Conservation (phyloP, 331 rosid genomes). For the Dryas integrifolia region DNA sequence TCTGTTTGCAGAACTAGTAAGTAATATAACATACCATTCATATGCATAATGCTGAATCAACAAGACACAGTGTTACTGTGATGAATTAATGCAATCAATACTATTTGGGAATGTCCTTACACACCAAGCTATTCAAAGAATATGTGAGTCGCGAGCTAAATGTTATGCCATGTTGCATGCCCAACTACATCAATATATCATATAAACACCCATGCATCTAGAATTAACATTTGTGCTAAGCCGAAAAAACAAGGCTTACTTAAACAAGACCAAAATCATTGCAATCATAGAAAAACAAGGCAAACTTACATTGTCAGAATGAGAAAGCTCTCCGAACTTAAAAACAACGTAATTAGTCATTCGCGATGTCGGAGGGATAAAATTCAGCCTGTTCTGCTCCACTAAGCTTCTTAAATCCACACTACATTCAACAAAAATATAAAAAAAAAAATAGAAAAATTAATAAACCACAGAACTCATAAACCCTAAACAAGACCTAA, state of each 20-base stretch:
- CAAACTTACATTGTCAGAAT: conserved; percentile 46
- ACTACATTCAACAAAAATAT: conserved; percentile 36
- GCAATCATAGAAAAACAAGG: not conserved
- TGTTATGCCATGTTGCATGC: too few species aligned
- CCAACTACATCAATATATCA: too few species aligned
- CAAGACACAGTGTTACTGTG: too few species aligned
- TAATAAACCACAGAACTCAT: not conserved
- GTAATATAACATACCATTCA: too few species aligned
- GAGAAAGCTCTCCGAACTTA: conserved; percentile 66
- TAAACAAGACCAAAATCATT: not conserved
- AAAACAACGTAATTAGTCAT: conserved; percentile 91
- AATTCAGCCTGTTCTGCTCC: conserved; percentile 80
- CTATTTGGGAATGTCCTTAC: too few species aligned
- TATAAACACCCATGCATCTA: not conserved
- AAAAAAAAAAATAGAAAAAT: not conserved
- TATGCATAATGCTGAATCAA: too few species aligned
- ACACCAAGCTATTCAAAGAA: too few species aligned
- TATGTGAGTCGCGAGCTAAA: too few species aligned
- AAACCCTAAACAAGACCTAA: not conserved
- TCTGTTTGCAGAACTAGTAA: too few species aligned
- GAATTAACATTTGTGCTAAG: not conserved
- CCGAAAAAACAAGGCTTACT: not conserved
- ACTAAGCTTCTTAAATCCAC: conserved; percentile 90
- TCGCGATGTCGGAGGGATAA: conserved; percentile 79
- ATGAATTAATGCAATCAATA: too few species aligned